Conservation (phyloP, 2,329 filamentous ascomycete genomes). For the Aureobasidium sp. region DNA sequence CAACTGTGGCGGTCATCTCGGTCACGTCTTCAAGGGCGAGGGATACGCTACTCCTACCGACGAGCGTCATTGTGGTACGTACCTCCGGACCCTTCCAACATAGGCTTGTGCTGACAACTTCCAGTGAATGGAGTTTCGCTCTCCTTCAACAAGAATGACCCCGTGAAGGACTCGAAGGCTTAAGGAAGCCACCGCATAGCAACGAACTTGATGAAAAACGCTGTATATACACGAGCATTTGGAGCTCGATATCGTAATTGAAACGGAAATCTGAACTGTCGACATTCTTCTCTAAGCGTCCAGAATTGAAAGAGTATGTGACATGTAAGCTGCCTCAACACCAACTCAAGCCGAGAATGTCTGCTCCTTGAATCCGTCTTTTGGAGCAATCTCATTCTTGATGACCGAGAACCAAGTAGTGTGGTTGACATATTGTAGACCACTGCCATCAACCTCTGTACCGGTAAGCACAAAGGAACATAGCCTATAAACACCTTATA, state of each 20-base stretch:
- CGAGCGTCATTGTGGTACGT: conserved; percentile 73
- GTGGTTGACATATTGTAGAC: background rate
- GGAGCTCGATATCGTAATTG: background rate
- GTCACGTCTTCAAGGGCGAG: conserved; percentile 88
- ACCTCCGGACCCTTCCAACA: too few relatives aligned
- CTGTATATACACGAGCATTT: background rate
- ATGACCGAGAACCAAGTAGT: background rate
- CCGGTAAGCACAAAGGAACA: background rate
- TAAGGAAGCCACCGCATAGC: background rate
- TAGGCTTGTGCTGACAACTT: background rate
- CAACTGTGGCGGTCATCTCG: conserved; percentile 87
- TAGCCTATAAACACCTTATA: background rate
- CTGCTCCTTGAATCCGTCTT: background rate
- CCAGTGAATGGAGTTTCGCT: conserved; percentile 76
- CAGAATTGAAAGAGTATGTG: too few relatives aligned
- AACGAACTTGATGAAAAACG: background rate
- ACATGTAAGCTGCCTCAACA: too few relatives aligned
- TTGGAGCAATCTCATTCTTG: background rate
- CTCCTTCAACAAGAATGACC: conserved; percentile 66
- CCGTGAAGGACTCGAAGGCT: conserved; percentile 25
- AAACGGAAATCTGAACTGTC: background rate
- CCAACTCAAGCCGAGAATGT: background rate
- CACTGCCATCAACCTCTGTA: background rate
- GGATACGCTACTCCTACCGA: conserved; percentile 78
- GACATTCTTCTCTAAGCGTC: background rate